Evolutionary conservation across 2,329 filamentous ascomycete species (phyloP).

Genomic region (Fusarium sp.): DNA sequence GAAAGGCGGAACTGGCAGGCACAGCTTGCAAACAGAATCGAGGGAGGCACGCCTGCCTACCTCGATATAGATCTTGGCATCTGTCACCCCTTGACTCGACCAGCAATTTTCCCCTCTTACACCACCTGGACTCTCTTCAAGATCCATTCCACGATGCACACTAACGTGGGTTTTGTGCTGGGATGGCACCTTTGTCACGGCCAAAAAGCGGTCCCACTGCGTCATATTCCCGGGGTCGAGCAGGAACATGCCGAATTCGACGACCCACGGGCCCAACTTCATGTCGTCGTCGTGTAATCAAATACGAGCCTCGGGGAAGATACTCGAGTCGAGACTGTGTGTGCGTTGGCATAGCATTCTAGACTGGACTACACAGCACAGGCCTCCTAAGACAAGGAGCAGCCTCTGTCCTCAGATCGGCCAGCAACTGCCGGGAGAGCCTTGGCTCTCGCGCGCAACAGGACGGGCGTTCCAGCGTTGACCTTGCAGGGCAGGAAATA

Average conservation of each 20-base stretch:
- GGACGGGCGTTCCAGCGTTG: not conserved
- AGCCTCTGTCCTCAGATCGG: not conserved
- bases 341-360: not conserved
- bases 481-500: not conserved
- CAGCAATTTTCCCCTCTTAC: not conserved
- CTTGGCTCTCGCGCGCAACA: not conserved
- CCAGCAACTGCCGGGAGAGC: not conserved
- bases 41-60: not conserved
- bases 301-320: not conserved
- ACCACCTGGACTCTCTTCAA: not conserved
- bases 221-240: conserved; percentile 3
- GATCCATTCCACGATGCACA: not conserved
- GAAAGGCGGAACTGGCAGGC: not conserved
- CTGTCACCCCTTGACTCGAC: not conserved
- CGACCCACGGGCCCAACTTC: not conserved
- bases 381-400: not conserved
- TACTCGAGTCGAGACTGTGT: not conserved
- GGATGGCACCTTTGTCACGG: not conserved
- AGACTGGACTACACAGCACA: not conserved
- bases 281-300: conserved; percentile 5
- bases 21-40: not conserved
- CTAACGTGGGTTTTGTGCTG: not conserved
- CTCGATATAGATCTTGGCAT: not conserved
- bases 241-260: not conserved
- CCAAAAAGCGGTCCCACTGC: conserved; percentile 6